Percentiles rank a stretch among this genome's conserved stretches.
Evolutionary conservation across 495 filamentous ascomycete genomes (phyloP).

Genomic region (Talaromyces borbonicus): DNA sequence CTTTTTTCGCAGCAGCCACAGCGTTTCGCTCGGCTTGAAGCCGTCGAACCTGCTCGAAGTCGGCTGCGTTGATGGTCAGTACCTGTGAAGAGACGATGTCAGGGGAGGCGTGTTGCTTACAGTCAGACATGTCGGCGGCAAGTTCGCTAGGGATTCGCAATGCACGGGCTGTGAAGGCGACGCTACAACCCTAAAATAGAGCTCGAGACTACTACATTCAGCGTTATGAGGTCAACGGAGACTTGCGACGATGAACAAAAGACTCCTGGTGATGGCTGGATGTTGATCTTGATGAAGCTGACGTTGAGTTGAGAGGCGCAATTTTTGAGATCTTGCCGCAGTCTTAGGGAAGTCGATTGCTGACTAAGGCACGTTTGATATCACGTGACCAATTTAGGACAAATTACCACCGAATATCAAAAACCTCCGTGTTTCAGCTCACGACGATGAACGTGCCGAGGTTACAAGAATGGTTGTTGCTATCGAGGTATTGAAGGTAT

Average conservation of each 20-base stretch:
- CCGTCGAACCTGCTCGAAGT: conserved; percentile 73
- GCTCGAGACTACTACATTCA: conserved; percentile 5
- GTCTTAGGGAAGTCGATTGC: neutral
- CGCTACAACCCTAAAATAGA: neutral
- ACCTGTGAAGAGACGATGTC: conserved; percentile 11
- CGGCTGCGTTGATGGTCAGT: conserved; percentile 40
- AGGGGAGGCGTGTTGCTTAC: conserved; percentile 27
- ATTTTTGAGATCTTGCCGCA: conserved; percentile 4
- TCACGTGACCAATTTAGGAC: too few species aligned
- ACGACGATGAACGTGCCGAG: too few species aligned
- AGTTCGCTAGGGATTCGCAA: too few species aligned
- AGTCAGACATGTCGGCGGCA: conserved; percentile 48
- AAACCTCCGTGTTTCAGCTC: too few species aligned
- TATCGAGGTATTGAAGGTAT: too few species aligned
- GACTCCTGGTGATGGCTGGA: neutral
- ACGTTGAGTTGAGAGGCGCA: neutral
- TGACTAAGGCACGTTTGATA: neutral
- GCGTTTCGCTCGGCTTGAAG: conserved; percentile 92
- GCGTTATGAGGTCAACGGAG: conserved; percentile 1
- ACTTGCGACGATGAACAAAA: conserved; percentile 5
- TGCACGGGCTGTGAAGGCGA: conserved; percentile 2
- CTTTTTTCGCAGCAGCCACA: conserved; percentile 68
- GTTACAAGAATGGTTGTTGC: too few species aligned
- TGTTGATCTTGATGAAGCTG: conserved; percentile 1
- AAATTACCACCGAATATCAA: too few species aligned